Base-by-base conservation (phyloP, 1,284 basidiomycete species). In the Cerrena zonata region DNA sequence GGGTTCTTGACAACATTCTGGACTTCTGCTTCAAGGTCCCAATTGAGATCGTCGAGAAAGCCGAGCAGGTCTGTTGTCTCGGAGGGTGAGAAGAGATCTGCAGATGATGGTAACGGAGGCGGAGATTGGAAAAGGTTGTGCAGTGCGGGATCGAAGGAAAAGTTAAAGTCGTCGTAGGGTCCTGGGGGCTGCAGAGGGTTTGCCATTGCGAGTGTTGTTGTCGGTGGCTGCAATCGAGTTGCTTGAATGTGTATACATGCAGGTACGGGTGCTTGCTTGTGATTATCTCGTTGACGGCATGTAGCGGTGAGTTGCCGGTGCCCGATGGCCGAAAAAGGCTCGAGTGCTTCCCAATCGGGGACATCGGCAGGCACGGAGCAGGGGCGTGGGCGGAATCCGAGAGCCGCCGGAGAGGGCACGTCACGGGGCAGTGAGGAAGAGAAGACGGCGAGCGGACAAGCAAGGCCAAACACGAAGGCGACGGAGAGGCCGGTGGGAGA, bases 41-140 rank as follows among this genome's bases (percentile, higher is more conserved):
- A 87, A 57, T 74, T 76, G 56, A 88, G 84, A 68, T 82, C 82
- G 66, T 89, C 86, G 62, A 89, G 78, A 61, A 89, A 89, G 50
- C 82, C 82, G 56, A 87, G 76, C 53, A 89, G 69, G 65, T 87
- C 79, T 0, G 78, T 82, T 2, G 84, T 82, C 66, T 89, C 86
- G 53, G 80, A 75, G 0, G 77, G 71, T 4, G 85, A 84, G 65
- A 89, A 88, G 57, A 89, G 80, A 61, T 86, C 85, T 34, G 84
- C 79, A 12, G 85, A 85, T 0, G 86, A 71, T 0, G 84, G 84
- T 0, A 86, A 63, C 0, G 81, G 76, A 0, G 77, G 75, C 0
- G 80, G 77, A 4, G 76, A 73, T 2, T 82, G 80, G 52, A 83
- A 79, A 27, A 82, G 55, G 48, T 64, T 68, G 23, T 77, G 72